These are phyloP conservation scores for Sorghum bicolor DNA, from an alignment of 176 grass and related monocot genomes.

Conservation along the genomic window Sorghum_bicolor_NCBIv3 NC_012872.2:13515501-13516000, in stretches of 20 bases:
- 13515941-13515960: no score
- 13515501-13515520: slow-evolving; percentile 4
- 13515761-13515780: not conserved
- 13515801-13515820: not conserved
- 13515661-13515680: slow-evolving; percentile 17
- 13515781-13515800: slow-evolving; percentile 5
- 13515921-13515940: not conserved
- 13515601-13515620: not conserved
- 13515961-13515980: no score
- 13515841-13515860: not conserved
- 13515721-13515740: slow-evolving; percentile 2
- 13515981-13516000: no score
- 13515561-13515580: slow-evolving; percentile 33
- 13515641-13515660: not conserved
- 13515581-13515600: not conserved
- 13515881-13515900: not conserved
- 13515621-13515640: not conserved
- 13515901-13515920: not conserved
- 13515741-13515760: not conserved
- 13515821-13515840: slow-evolving; percentile 4
- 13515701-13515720: not conserved
- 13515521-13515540: slow-evolving; percentile 23
- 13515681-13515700: not conserved
- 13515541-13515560: slow-evolving; percentile 27
- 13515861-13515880: no score